Base-by-base conservation (phyloP, 169 alveolate genomes). In the Plasmodium yoelii region DNA sequence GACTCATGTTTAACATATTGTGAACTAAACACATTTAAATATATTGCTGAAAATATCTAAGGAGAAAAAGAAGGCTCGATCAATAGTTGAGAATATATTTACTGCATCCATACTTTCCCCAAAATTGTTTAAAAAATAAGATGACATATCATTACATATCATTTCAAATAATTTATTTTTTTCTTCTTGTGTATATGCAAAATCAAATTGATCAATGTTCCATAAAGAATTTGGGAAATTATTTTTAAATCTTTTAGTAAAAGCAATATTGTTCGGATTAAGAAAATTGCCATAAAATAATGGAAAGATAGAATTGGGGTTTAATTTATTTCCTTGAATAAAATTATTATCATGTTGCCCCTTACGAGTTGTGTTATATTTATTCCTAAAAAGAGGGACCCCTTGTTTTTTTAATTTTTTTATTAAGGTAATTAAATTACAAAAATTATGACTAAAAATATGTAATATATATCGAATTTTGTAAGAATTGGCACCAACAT, bases 381-480 rank as follows among this genome's bases (percentile, higher is more conserved):
- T 12, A 15, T 19, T n/a, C 39, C 12, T 70, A 34, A 18, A 18
- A n/a, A 9, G 13, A 15, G 26, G 1, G 18, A 15, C 8, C 10
- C 19, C n/a, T 19, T 55, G 12, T 39, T 13, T 42, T 47, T 59
- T 22, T 47, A 65, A 15, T 44, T 19, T 60, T 5, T 13, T 8
- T 3, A 65, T 8, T 46, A 74, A 28, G 0, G 64, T n/a, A 12
- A 71, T 7, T 28, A 75, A 26, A 9, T 18, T 65, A 34, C 88
- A 75, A 12, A 63, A 57, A 39, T 39, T 49, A 19, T 67, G 65
- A 86, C 77, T 90, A 57, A 70, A 94, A 46, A 39, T 84, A 92
- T 71, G 71, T 42, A 73, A 88, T 57, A 87, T 91, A 92, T 55
- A 94, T 69, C 46, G 88, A 57, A 56, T 94, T 92, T 87, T 91